These are phyloP conservation scores for Emmonsia crescens DNA, from an alignment of 2,329 filamentous ascomycete species.

Conservation along the genomic window DNA sequence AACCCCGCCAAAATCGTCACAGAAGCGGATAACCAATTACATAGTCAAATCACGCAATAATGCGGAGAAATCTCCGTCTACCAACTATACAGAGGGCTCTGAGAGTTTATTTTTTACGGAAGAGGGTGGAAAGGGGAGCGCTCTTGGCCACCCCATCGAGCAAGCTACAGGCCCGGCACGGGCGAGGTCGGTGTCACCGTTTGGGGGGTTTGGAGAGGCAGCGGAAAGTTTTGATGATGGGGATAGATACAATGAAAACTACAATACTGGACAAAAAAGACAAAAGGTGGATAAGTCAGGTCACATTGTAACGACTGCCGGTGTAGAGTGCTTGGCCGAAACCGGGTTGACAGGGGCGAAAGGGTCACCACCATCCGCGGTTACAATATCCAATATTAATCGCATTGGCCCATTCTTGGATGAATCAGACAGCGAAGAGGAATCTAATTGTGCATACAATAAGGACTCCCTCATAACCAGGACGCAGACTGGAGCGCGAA, in stretches of 20 bases:
- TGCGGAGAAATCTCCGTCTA: background rate
- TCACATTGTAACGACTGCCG: background rate
- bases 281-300: conserved; percentile 18
- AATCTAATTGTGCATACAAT: conserved; percentile 51
- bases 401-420: conserved; percentile 31
- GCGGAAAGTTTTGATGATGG: conserved; percentile 14
- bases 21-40: conserved; percentile 46
- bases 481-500: background rate
- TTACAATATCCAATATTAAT: conserved; percentile 1
- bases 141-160: background rate
- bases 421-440: conserved; percentile 46
- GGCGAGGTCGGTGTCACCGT: conserved; percentile 21
- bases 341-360: background rate
- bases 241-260: conserved; percentile 25
- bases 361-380: background rate
- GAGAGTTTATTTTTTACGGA: conserved; percentile 29
- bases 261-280: conserved; percentile 21
- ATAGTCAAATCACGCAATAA: conserved; percentile 23
- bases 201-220: conserved; percentile 17
- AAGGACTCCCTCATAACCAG: conserved; percentile 29
- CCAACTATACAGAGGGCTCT: conserved; percentile 5
- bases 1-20: conserved; percentile 32
- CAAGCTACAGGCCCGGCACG: background rate
- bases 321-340: background rate
- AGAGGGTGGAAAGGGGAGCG: conserved; percentile 6